Evolutionary conservation across 306 rosid genomes (phyloP).

Genomic region (Cucumis melo): DNA sequence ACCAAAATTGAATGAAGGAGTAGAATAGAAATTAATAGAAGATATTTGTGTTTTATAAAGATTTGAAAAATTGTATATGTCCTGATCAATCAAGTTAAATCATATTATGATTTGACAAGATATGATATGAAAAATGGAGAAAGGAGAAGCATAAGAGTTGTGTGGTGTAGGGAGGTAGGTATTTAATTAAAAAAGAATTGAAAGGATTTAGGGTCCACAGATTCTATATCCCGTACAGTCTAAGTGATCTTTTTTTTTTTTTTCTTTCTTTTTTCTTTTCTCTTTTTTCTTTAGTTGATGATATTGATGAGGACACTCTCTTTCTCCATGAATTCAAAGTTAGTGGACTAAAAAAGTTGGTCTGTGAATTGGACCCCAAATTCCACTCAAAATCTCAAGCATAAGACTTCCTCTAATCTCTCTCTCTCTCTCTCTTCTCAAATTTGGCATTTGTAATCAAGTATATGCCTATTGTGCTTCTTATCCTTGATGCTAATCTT

Average conservation of each 20-base stretch:
- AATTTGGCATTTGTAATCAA: not conserved
- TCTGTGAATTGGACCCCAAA: not conserved
- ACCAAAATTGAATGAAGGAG: no score
- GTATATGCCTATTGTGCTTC: not conserved
- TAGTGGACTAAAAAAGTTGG: not conserved
- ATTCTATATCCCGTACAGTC: not conserved
- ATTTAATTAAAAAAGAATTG: not conserved
- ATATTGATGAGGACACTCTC: not conserved
- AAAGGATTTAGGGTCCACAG: not conserved
- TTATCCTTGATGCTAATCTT: not conserved
- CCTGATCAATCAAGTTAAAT: no score
- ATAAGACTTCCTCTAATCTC: not conserved
- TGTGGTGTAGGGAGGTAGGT: not conserved
- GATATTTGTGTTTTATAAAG: no score
- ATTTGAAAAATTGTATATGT: no score
- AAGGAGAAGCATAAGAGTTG: not conserved
- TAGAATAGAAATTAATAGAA: no score
- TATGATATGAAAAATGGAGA: no score
- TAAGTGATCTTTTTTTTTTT: not conserved
- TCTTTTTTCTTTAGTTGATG: not conserved
- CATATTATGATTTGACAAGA: not conserved
- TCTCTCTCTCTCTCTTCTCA: not conserved
- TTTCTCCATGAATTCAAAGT: not conserved
- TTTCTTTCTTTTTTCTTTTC: no score
- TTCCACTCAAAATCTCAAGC: not conserved